Evolutionary conservation across 176 grass and related monocot genomes (phyloP), one percentile per base, ranked within the genome.

Genomic region (sorghum (Sorghum bicolor)): DNA sequence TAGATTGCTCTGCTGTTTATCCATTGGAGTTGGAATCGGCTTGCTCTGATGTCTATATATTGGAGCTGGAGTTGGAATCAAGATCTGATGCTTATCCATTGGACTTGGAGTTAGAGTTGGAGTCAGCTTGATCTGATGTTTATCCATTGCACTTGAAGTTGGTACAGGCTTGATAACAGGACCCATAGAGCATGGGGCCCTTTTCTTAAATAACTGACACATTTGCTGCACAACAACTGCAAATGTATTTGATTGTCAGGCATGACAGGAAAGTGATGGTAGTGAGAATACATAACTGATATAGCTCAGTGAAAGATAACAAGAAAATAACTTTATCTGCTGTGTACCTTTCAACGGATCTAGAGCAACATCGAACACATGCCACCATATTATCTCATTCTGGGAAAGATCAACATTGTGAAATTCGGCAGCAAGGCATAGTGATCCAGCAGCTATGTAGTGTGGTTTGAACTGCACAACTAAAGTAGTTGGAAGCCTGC

Each of bases 151-250:
- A 43, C 60, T 74, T 55, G 62, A 65, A 77, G 70, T 13, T 41
- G 43, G 38, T 8, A 62, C 67, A 24, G 76, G 76, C 47, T 77
- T 83, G 61, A 39, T 78, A 48, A 67, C 33, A 45, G 48, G 52
- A 66, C 26, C 71, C 37, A 39, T 10, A 7, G 61, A 77, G 64
- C 47, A 60, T 40, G 68, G 47, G 30, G 63, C 77, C 82, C 74
- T 81, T 78, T 89, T 89, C 38, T 57, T 62, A 83, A 87, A 77
- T 60, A 87, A 53, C 40, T 85, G 71, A 14, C 34, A 84, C 89
- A 91, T 94, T 87, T 89, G 70, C 38, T 87, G 86, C 47, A 87
- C 82, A 82, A 80, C 89, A 86, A 34, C 92, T 94, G 86, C 77
- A 82, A 58, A 44, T 44, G 41, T 33, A 70, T 75, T 52, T 69